Conservation (phyloP, 495 filamentous ascomycete species). For the Penicillium egyptiacum region DNA sequence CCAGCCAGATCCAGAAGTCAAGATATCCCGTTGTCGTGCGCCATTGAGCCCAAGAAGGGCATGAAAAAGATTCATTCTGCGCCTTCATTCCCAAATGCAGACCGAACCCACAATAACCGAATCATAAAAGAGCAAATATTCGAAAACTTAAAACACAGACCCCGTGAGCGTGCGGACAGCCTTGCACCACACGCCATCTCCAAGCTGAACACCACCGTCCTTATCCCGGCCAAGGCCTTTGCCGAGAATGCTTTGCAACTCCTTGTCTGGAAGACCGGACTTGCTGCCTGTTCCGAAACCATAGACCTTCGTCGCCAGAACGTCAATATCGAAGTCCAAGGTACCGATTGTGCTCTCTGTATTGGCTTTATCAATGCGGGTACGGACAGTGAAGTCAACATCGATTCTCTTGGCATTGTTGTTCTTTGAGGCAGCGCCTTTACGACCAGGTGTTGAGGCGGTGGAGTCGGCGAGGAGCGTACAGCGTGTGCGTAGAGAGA, state of each 20-base stretch:
- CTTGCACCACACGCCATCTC: slow-evolving; percentile 45
- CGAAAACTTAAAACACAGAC: slow-evolving; percentile 35
- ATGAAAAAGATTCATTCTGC: neutral
- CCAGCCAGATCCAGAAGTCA: neutral
- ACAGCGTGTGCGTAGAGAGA: slow-evolving; percentile 43
- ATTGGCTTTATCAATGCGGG: slow-evolving; percentile 21
- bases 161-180: slow-evolving; percentile 40
- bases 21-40: neutral
- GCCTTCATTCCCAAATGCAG: slow-evolving; percentile 7
- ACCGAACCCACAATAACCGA: slow-evolving; percentile 2
- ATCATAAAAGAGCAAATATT: slow-evolving; percentile 3
- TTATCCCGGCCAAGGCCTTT: slow-evolving; percentile 30
- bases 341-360: slow-evolving; percentile 25
- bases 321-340: slow-evolving; percentile 42
- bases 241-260: slow-evolving; percentile 42
- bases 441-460: slow-evolving; percentile 16
- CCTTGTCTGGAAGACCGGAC: slow-evolving; percentile 34
- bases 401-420: slow-evolving; percentile 34
- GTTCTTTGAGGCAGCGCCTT: slow-evolving; percentile 22
- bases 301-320: slow-evolving; percentile 47
- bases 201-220: slow-evolving; percentile 27
- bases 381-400: slow-evolving; percentile 45
- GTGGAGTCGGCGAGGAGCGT: slow-evolving; percentile 36
- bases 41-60: neutral
- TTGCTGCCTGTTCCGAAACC: slow-evolving; percentile 39